Evolutionary conservation across 225 moss, liverwort and hornwort species (phyloP).

Genomic region (Polytrichum commune): DNA sequence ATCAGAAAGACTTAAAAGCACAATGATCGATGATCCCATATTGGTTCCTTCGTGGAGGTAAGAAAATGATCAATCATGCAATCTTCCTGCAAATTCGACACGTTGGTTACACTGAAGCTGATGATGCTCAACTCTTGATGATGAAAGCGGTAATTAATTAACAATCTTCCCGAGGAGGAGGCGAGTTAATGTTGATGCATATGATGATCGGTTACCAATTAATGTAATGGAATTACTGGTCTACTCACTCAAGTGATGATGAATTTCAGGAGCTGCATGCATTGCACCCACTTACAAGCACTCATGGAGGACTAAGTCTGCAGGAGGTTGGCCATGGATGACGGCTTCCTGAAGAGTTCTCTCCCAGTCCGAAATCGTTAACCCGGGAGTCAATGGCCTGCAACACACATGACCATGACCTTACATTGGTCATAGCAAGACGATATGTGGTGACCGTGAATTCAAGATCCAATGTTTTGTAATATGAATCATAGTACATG

Average conservation of each 20-base stretch:
- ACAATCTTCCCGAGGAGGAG: no score
- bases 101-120: not conserved
- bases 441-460: not conserved
- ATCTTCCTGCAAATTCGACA: no score
- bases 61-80: no score
- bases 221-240: not conserved
- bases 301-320: slow-evolving; percentile 26
- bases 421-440: not conserved
- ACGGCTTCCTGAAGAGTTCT: slow-evolving; percentile 26
- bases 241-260: not conserved
- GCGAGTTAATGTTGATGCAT: not conserved
- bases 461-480: not conserved
- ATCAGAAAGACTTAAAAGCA: no score
- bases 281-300: slow-evolving; percentile 34
- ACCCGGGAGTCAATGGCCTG: slow-evolving; percentile 32
- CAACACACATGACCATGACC: slow-evolving; percentile 1
- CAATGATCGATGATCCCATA: no score
- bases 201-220: not conserved
- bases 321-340: slow-evolving; percentile 29
- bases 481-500: not conserved
- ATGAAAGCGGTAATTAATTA: not conserved
- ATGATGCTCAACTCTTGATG: not conserved
- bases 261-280: not conserved
- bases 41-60: no score
- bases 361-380: slow-evolving; percentile 35